A percentile compares a stretch with the other conserved stretches of the same genome.
phyloP scores from a whole-genome alignment of 2,329 filamentous ascomycete genomes.

The Stachybotrys chartarum region DNA sequence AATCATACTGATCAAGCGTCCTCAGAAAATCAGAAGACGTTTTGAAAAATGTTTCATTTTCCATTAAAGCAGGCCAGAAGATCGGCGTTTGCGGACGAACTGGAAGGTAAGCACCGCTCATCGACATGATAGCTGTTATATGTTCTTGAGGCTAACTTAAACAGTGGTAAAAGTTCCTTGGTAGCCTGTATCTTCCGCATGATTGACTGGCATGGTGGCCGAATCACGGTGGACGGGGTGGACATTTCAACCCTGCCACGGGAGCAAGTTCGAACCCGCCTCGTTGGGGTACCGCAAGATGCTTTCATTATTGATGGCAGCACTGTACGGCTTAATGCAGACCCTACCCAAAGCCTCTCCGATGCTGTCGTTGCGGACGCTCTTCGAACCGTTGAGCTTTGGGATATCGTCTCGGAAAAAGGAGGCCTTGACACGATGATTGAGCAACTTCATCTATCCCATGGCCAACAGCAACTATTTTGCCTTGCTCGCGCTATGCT shows the following conservation, averaged over 20 bases:
- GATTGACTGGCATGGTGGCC: constrained; percentile 31
- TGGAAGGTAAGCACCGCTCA: background rate
- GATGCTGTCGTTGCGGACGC: constrained; percentile 35
- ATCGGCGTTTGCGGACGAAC: constrained; percentile 1
- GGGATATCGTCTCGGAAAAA: constrained; percentile 27
- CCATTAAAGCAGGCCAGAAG: background rate
- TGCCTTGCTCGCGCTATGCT: constrained; percentile 38
- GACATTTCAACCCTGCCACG: constrained; percentile 22
- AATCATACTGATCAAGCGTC: background rate
- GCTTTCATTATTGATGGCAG: constrained; percentile 37
- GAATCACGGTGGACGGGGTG: constrained; percentile 35
- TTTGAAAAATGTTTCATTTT: background rate
- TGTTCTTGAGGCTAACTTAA: background rate
- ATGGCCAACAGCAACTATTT: constrained; percentile 43
- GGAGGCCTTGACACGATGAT: constrained; percentile 29
- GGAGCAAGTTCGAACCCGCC: constrained; percentile 15
- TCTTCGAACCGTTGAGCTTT: constrained; percentile 37
- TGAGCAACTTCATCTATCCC: constrained; percentile 25
- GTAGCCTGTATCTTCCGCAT: constrained; percentile 33
- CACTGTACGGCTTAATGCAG: constrained; percentile 37
- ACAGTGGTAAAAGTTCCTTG: constrained; percentile 41
- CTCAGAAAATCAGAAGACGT: background rate
- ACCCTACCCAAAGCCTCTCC: constrained; percentile 27
- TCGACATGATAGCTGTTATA: background rate
- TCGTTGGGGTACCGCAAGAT: constrained; percentile 43